Evolutionary conservation across 169 alveolate species (phyloP), one percentile per base, ranked within the genome.

Genomic region (Eimeria sp.): DNA sequence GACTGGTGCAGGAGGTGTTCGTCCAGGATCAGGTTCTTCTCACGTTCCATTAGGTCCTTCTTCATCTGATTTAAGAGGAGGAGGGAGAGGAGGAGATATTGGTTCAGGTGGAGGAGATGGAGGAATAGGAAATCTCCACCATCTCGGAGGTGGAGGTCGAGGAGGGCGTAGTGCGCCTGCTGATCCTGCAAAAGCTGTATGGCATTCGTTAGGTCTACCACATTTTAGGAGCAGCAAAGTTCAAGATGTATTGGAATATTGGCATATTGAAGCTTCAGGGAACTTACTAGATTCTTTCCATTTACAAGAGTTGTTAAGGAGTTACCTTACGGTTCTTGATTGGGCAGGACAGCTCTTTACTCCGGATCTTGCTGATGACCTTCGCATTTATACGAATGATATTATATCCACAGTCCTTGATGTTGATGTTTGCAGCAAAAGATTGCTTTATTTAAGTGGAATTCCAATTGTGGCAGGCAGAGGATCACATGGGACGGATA

Each of bases 191-290:
- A 80, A 80, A 22, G 47, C 57, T 4, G 89, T 80, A 25, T 51
- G 89, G 89, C 89, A 80, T 11, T 80, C 89, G 13, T 63, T 80
- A 25, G 70, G 54, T 14, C 5, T 80, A 34, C 89, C 89, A 2
- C 89, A 80, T 10, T 80, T 49, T 22, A 5, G 89, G 18, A 51
- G 70, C 47, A 30, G 49, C 72, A 80, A 80, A 30, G 89, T 80
- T 6, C 89, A 80, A 45, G 89, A 80, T 49, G 89, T 80, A 51
- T 34, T 80, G 25, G 89, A 80, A 47, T 34, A 49, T 34, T 80
- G 89, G 89, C 89, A 80, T 45, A 47, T 80, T 4, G 89, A 45
- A 51, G 70, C 89, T 4, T n/a, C 72, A 10, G 47, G 45, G 5
- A 49, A 51, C 27, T 22, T 80, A 49, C 20, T 80, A 6, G 89